phyloP scores from a whole-genome alignment of 2,329 filamentous ascomycete species.

The Fusarium sororula region DNA sequence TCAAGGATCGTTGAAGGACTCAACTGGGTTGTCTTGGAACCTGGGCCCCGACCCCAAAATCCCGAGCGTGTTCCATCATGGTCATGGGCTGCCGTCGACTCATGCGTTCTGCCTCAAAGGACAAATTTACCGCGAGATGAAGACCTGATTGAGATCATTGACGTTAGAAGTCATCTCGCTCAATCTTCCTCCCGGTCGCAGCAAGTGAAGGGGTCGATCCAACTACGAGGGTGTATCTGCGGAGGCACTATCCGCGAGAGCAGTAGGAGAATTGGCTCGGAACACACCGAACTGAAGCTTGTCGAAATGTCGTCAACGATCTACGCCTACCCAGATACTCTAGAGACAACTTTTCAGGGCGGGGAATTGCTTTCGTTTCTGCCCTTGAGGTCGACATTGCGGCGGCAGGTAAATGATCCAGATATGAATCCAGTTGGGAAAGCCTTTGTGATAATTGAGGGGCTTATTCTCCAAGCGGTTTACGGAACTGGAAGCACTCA shows the following conservation, averaged over 20 bases:
- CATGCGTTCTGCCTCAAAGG: background rate
- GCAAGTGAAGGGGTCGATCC: background rate
- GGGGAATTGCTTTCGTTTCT: background rate
- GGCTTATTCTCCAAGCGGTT: background rate
- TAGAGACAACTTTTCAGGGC: background rate
- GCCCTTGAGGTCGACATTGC: background rate
- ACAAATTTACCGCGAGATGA: background rate
- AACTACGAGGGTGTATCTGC: background rate
- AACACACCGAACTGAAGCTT: fast-evolving
- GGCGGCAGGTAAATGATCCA: background rate
- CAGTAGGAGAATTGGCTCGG: too few relatives aligned
- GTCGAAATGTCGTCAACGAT: background rate
- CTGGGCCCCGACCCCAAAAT: background rate
- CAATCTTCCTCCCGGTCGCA: background rate
- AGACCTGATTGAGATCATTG: background rate
- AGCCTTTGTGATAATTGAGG: background rate
- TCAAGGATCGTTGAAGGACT: background rate
- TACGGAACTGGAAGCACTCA: background rate
- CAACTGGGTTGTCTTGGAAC: background rate
- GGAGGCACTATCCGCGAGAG: background rate
- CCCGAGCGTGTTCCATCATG: background rate
- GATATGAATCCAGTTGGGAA: background rate
- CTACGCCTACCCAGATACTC: background rate
- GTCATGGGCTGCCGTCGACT: background rate
- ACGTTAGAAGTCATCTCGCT: background rate